Percentiles rank a stretch among this genome's conserved stretches.
phyloP scores from a whole-genome alignment of 345 rosid species.

The Syzygium jambos region DNA sequence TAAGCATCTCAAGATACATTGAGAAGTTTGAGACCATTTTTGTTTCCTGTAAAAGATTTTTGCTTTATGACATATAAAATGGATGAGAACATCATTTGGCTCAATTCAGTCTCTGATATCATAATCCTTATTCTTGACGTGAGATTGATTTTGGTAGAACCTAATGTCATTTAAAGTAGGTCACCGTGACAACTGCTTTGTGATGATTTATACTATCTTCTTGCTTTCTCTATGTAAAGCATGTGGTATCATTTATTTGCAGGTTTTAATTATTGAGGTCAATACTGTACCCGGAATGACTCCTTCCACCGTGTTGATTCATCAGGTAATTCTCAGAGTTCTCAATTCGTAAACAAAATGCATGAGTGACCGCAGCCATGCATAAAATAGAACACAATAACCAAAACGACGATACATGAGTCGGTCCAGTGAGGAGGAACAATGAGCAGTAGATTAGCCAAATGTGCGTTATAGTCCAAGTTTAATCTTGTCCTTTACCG shows the following conservation, averaged over 20 bases:
- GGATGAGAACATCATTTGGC: neutral
- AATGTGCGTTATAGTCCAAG: neutral
- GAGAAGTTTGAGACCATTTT: neutral
- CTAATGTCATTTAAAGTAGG: neutral
- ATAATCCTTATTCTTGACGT: neutral
- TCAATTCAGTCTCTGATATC: neutral
- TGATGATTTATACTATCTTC: neutral
- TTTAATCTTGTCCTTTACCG: neutral
- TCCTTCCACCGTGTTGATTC: conserved; percentile 89
- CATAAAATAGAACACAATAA: neutral
- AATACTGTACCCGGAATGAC: conserved; percentile 98
- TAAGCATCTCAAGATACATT: neutral
- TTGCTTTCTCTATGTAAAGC: neutral
- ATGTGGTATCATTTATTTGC: conserved; percentile 3
- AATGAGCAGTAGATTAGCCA: neutral
- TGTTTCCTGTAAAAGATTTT: neutral
- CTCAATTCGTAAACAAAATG: neutral
- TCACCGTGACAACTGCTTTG: neutral
- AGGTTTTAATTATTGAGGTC: conserved; percentile 86
- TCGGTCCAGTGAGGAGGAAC: neutral
- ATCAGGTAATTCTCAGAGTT: conserved; percentile 48
- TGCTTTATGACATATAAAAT: neutral
- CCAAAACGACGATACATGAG: neutral
- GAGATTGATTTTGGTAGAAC: neutral
- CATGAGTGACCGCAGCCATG: neutral